Percentiles rank a stretch among this genome's conserved stretches.
phyloP scores from a whole-genome alignment of 1,284 basidiomycete species.

The Marasmius sp. region DNA sequence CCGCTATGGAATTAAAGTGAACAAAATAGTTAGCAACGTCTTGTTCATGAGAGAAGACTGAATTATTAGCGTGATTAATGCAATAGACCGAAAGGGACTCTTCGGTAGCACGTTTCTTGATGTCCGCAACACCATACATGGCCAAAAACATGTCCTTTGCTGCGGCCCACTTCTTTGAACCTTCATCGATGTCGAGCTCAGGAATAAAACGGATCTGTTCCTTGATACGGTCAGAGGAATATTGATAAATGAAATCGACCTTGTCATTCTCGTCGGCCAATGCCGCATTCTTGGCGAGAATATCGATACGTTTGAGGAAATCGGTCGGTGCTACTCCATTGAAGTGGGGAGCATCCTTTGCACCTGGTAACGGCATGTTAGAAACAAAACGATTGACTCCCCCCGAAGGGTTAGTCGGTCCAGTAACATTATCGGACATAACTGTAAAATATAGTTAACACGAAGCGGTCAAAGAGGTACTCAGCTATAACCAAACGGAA shows the following conservation, averaged over 20 bases:
- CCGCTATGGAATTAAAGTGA: too few relatives aligned
- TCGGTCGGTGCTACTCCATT: not conserved
- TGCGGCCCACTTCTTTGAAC: not conserved
- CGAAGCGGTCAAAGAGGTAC: too few relatives aligned
- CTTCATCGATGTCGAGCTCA: not conserved
- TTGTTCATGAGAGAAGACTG: not conserved
- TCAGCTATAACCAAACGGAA: too few relatives aligned
- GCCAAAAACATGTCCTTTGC: not conserved
- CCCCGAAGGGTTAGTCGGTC: too few relatives aligned
- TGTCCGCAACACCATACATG: not conserved
- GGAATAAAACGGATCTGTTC: not conserved
- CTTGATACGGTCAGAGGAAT: not conserved
- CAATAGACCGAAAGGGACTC: not conserved
- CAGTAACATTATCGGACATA: too few relatives aligned
- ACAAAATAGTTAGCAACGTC: too few relatives aligned
- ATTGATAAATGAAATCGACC: not conserved
- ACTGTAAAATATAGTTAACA: too few relatives aligned
- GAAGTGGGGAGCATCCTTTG: not conserved
- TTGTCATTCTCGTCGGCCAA: not conserved
- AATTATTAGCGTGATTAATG: not conserved
- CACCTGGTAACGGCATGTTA: not conserved
- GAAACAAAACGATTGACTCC: not conserved
- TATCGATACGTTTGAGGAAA: not conserved
- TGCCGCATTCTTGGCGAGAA: not conserved
- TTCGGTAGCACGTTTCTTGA: not conserved